Percentiles rank a stretch among this genome's conserved stretches.
Evolutionary conservation across 805 yeast species (phyloP).

Genomic region (Wickerhamiella vanderwaltii): DNA sequence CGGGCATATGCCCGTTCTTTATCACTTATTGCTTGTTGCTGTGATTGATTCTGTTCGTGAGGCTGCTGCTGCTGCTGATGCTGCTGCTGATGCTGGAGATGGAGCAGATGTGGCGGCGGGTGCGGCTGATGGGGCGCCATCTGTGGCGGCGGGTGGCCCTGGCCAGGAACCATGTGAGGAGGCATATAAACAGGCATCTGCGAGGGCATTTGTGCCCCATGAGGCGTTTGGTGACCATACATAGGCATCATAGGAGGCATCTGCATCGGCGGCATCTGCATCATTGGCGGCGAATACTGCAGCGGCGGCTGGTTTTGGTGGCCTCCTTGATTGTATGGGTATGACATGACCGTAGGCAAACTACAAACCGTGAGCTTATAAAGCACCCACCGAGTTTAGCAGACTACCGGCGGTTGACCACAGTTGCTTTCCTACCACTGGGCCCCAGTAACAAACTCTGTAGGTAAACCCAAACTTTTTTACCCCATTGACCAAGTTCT

Average conservation of each 20-base stretch:
- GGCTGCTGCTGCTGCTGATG: background rate
- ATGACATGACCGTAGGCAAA: too few relatives aligned
- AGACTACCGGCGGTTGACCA: too few relatives aligned
- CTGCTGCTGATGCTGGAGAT: background rate
- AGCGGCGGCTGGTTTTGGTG: conserved; percentile 3
- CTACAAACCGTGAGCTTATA: too few relatives aligned
- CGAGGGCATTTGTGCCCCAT: background rate
- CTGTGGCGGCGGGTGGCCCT: background rate
- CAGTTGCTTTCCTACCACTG: too few relatives aligned
- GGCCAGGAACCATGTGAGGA: conserved; percentile 1
- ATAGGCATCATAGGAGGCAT: conserved; percentile 6
- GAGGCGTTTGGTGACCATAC: background rate
- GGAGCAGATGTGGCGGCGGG: conserved; percentile 1
- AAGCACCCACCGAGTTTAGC: too few relatives aligned
- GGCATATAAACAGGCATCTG: conserved; percentile 3
- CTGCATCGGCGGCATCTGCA: conserved; percentile 5
- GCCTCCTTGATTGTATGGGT: background rate
- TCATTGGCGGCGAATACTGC: conserved; percentile 1
- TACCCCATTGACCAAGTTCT: too few relatives aligned
- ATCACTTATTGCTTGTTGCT: background rate
- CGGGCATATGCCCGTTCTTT: conserved; percentile 4
- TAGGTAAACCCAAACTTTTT: too few relatives aligned
- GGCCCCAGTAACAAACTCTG: too few relatives aligned
- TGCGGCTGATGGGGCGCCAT: background rate
- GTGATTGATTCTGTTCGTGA: background rate